phyloP scores from a whole-genome alignment of 352 stramenopile species.

The Globisporangium carolinianum region DNA sequence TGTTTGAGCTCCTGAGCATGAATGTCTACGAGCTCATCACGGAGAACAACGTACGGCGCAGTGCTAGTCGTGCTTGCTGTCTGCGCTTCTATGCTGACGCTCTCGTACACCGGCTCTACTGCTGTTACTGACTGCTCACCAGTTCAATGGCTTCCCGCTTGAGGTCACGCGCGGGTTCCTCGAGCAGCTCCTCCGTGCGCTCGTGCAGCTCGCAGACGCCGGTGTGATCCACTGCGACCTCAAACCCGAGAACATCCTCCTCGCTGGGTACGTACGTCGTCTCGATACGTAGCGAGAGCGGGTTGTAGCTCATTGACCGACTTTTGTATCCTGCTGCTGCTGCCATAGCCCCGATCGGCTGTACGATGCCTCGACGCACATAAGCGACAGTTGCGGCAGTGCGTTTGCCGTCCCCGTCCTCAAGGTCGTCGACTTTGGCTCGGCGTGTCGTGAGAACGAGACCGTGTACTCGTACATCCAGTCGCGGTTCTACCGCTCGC shows the following conservation, averaged over 20 bases:
- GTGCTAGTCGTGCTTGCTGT: no score
- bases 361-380: constrained; percentile 2
- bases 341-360: constrained; percentile 77
- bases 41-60: constrained; percentile 67
- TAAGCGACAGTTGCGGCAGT: background rate
- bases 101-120: background rate
- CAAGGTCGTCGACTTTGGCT: constrained; percentile 98
- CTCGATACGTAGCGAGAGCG: background rate
- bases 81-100: background rate
- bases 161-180: constrained; percentile 89
- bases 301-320: background rate
- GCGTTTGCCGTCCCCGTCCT: constrained; percentile 14
- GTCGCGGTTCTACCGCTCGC: constrained; percentile 90
- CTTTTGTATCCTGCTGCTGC: background rate
- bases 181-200: constrained; percentile 86
- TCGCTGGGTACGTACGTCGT: constrained; percentile 35
- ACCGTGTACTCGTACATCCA: constrained; percentile 95
- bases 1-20: constrained; percentile 91
- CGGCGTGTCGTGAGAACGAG: constrained; percentile 71
- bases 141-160: constrained; percentile 80
- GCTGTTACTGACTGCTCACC: background rate
- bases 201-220: constrained; percentile 80
- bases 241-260: constrained; percentile 96
- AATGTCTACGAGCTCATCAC: constrained; percentile 95
- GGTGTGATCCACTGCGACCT: constrained; percentile 97